These are phyloP conservation scores for Aspergillus brunneoviolaceus DNA, from an alignment of 2,329 filamentous ascomycete species.

Conservation along the genomic window DNA sequence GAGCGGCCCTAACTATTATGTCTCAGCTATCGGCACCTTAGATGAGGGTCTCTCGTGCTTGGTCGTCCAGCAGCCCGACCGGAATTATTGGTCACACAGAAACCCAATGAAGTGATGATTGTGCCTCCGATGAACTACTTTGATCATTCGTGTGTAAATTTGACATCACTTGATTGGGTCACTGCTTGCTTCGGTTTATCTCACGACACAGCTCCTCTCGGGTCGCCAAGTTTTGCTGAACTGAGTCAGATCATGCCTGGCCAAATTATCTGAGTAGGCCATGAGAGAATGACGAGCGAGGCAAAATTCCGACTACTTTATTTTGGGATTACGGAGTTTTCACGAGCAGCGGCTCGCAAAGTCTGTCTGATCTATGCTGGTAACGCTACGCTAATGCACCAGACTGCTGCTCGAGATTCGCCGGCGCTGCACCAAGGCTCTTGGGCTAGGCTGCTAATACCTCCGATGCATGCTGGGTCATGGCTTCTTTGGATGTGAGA, in stretches of 20 bases:
- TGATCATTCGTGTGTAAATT: neutral
- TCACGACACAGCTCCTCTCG: neutral
- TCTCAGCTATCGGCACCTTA: constrained; percentile 9
- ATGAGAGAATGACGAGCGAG: neutral
- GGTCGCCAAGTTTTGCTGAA: neutral
- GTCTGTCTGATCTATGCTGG: constrained; percentile 2
- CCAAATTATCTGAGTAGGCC: neutral
- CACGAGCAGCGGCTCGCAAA: constrained; percentile 8
- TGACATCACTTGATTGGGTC: neutral
- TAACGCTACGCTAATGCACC: constrained; percentile 19
- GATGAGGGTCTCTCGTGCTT: constrained; percentile 7
- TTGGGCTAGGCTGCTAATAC: constrained; percentile 1
- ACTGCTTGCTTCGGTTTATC: too few species aligned
- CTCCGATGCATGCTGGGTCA: constrained; percentile 10
- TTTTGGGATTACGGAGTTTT: neutral
- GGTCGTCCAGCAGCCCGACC: constrained; percentile 17
- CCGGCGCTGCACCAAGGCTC: constrained; percentile 10
- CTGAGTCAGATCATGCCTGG: neutral
- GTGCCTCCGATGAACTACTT: neutral
- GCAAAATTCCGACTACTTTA: neutral
- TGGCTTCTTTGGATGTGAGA: constrained; percentile 1
- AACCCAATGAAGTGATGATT: constrained; percentile 15
- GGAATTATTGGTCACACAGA: constrained; percentile 19
- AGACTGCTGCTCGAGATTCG: constrained; percentile 17
- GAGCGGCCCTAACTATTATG: constrained; percentile 12